Base-by-base conservation (phyloP, 2,329 filamentous ascomycete genomes). In the Bipolaris victoriae region DNA sequence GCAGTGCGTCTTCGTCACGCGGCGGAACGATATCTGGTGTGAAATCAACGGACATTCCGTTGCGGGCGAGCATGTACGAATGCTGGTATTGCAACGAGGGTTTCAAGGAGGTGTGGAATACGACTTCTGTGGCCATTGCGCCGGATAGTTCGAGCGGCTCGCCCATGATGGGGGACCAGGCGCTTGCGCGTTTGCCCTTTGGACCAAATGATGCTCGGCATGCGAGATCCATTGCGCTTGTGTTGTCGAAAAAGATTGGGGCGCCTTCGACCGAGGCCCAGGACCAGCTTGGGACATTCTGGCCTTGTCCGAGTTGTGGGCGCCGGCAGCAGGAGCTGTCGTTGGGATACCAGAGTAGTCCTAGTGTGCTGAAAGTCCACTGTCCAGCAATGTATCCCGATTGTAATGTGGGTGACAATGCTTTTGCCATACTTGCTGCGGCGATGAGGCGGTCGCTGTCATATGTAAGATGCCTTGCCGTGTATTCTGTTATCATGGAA, bases 261-360 rank as follows among this genome's bases (percentile, higher is more conserved):
- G 72, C 75, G 16, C 72, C 73, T 63, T 75, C 71, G 10, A 74
- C 54, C 1, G 70, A 71, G 49, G 72, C 73, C 73, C 73, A 76
- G 39, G 72, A 74, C 73, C 73, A 76, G 60, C 68, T 75, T 7
- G 73, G 72, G 16, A 75, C 60, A 24, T 65, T 65, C 13, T 65
- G 62, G 1, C 61, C 59, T 48, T 62, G 35, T 10, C 49, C 43
- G 13, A 56, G 40, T 46, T 61, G 66, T 0, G 72, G 66, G 46
- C 72, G 63, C 2, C 70, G 64, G 36, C 67, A 72, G 18, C 54
- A 61, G 22, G 62, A 62, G 20, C 64, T 62, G 36, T 75, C 71
- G 41, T 64, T 73, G 13, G 73, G 72, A 57, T 76, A 72, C 73
- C 73, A 76, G 1, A 76, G 67, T 5, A 76, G 61, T 16, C 65